Percentiles rank a stretch among this genome's conserved stretches.
Evolutionary conservation across 2,329 filamentous ascomycete genomes (phyloP).

Genomic region (Fusarium graminum): DNA sequence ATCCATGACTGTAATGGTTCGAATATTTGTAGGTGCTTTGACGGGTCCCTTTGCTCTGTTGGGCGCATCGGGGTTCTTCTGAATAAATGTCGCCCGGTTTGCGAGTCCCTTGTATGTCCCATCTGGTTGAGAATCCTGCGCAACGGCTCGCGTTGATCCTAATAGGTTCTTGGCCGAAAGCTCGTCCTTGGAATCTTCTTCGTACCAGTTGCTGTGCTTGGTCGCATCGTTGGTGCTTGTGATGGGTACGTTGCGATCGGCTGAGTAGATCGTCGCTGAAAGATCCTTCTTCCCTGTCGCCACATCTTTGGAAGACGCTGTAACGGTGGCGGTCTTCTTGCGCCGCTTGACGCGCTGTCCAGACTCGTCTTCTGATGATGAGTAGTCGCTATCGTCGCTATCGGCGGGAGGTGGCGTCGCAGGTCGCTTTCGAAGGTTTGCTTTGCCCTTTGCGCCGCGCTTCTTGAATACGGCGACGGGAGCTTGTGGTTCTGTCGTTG

Average conservation of each 20-base stretch:
- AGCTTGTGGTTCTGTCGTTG: constrained; percentile 51
- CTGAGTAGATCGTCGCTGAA: constrained; percentile 67
- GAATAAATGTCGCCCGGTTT: constrained; percentile 79
- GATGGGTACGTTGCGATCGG: constrained; percentile 73
- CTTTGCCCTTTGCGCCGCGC: constrained; percentile 79
- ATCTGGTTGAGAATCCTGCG: constrained; percentile 59
- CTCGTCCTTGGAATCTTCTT: constrained; percentile 71
- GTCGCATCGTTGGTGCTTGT: constrained; percentile 86
- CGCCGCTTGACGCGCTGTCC: constrained; percentile 84
- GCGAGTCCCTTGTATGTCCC: constrained; percentile 83
- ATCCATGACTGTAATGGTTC: constrained; percentile 90
- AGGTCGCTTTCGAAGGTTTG: constrained; percentile 83
- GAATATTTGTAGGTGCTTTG: constrained; percentile 89
- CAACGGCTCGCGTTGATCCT: constrained; percentile 64
- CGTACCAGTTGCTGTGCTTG: constrained; percentile 90
- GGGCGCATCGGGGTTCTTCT: constrained; percentile 82
- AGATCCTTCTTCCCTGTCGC: constrained; percentile 55
- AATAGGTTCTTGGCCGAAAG: constrained; percentile 67
- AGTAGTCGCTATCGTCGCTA: constrained; percentile 72
- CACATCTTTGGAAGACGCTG: constrained; percentile 69
- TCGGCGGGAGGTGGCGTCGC: constrained; percentile 80
- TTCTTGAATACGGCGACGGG: constrained; percentile 86
- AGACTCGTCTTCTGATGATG: constrained; percentile 80
- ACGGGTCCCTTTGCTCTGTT: constrained; percentile 82
- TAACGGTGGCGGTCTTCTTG: constrained; percentile 75